These are phyloP conservation scores for Coriaria nepalensis DNA, from an alignment of 306 rosid genomes.

Conservation along the genomic window DNA sequence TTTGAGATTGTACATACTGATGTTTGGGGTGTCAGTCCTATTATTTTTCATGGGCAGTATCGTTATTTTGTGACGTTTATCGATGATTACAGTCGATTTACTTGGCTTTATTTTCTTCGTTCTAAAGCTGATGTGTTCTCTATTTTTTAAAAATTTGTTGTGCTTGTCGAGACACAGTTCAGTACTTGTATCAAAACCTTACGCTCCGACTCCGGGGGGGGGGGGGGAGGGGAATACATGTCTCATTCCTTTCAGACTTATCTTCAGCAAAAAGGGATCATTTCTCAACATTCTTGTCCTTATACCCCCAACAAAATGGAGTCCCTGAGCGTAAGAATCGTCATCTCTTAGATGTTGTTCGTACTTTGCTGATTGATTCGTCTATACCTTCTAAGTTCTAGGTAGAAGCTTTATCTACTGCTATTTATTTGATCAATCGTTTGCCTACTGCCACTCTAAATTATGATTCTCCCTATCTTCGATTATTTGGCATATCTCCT, in stretches of 20 bases:
- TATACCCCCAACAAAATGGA: slow-evolving; percentile 4
- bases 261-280: neutral
- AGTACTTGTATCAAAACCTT: neutral
- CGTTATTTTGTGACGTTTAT: neutral
- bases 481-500: neutral
- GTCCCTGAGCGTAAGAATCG: neutral
- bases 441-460: neutral
- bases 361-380: neutral
- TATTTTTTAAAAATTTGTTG: neutral
- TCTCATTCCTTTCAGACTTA: neutral
- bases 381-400: neutral
- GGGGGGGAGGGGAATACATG: neutral
- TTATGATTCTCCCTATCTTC: neutral
- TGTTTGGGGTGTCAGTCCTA: slow-evolving; percentile 1
- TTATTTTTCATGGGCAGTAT: neutral
- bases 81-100: neutral
- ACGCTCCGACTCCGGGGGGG: neutral
- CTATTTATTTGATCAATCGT: neutral
- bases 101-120: neutral
- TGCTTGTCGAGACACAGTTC: slow-evolving; percentile 6
- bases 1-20: slow-evolving; percentile 8
- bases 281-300: slow-evolving; percentile 7
- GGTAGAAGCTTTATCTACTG: neutral
- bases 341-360: neutral
- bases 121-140: neutral